Percentiles rank a stretch among this genome's conserved stretches.
phyloP scores from a whole-genome alignment of 352 stramenopile species.

The Phytopythium cucurbitacearum region DNA sequence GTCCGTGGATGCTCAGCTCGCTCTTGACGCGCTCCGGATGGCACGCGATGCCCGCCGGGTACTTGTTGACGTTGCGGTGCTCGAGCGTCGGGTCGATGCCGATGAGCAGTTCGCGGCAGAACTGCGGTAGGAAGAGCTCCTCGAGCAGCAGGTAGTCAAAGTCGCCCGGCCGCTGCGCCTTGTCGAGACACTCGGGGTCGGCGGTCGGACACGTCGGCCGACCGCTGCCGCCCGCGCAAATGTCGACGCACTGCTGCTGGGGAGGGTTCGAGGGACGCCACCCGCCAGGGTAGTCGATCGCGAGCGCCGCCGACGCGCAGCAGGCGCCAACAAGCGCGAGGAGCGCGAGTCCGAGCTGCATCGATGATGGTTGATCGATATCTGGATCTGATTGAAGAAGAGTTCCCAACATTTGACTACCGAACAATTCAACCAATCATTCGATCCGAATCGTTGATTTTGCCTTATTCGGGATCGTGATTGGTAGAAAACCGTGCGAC shows the following conservation, averaged over 20 bases:
- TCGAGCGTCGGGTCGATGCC: slow-evolving; percentile 46
- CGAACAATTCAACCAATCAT: too few species aligned
- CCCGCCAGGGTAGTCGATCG: slow-evolving; percentile 40
- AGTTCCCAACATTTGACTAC: too few species aligned
- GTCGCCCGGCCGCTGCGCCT: slow-evolving; percentile 34
- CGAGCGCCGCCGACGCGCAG: not conserved
- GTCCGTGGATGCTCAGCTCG: slow-evolving; percentile 43
- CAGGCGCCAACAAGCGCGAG: not conserved
- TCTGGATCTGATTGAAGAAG: too few species aligned
- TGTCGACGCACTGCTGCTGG: slow-evolving; percentile 36
- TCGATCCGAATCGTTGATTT: too few species aligned
- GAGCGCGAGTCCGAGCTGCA: slow-evolving; percentile 4
- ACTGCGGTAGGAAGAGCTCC: slow-evolving; percentile 52
- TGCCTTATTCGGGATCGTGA: too few species aligned
- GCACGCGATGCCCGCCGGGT: slow-evolving; percentile 37
- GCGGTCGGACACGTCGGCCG: slow-evolving; percentile 23
- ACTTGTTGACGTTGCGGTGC: slow-evolving; percentile 44
- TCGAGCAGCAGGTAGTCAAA: slow-evolving; percentile 54
- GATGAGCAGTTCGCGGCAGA: slow-evolving; percentile 42
- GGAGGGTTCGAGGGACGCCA: slow-evolving; percentile 15
- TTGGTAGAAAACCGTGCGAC: too few species aligned
- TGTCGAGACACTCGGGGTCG: slow-evolving; percentile 27
- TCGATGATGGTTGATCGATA: not conserved
- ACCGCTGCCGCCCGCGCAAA: slow-evolving; percentile 19
- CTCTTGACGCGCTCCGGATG: slow-evolving; percentile 16